These are phyloP conservation scores for Alternaria arborescens DNA, from an alignment of 2,329 filamentous ascomycete species.

Conservation along the genomic window DNA sequence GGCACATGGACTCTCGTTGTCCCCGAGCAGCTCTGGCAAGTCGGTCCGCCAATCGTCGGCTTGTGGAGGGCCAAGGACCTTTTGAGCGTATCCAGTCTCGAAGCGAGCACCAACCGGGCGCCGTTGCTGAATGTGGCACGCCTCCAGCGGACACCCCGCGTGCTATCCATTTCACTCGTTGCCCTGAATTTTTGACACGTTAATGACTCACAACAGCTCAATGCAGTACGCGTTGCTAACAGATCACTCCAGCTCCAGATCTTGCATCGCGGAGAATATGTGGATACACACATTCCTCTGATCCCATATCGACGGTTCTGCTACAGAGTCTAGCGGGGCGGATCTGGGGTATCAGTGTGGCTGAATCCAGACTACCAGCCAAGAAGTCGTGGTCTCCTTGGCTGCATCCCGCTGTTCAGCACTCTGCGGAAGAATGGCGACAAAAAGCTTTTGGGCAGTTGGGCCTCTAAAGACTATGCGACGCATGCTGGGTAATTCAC, in stretches of 20 bases:
- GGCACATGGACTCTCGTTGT: constrained; percentile 1
- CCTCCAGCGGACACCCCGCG: constrained; percentile 5
- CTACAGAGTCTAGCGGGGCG: constrained; percentile 17
- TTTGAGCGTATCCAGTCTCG: constrained; percentile 17
- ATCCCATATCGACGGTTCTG: constrained; percentile 8
- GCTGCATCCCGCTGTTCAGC: constrained; percentile 30
- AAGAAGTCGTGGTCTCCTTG: constrained; percentile 39
- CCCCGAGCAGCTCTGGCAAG: constrained; percentile 23
- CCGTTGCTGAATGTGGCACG: constrained; percentile 15
- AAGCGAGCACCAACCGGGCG: constrained; percentile 20
- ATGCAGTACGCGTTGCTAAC: neutral
- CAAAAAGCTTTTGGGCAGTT: neutral
- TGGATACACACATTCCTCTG: constrained; percentile 5
- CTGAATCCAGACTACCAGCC: constrained; percentile 46
- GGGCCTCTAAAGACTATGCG: constrained; percentile 1
- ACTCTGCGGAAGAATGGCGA: constrained; percentile 17
- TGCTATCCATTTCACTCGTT: neutral
- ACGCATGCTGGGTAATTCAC: neutral
- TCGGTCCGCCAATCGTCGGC: constrained; percentile 27
- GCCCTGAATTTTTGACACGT: neutral
- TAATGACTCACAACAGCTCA: neutral
- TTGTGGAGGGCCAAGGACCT: constrained; percentile 28
- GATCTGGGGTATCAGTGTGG: constrained; percentile 39
- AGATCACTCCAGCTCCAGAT: neutral
- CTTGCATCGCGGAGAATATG: neutral